Evolutionary conservation across 164 flowering plant species (phyloP).

Genomic region (Dillenia suffruticosa): DNA sequence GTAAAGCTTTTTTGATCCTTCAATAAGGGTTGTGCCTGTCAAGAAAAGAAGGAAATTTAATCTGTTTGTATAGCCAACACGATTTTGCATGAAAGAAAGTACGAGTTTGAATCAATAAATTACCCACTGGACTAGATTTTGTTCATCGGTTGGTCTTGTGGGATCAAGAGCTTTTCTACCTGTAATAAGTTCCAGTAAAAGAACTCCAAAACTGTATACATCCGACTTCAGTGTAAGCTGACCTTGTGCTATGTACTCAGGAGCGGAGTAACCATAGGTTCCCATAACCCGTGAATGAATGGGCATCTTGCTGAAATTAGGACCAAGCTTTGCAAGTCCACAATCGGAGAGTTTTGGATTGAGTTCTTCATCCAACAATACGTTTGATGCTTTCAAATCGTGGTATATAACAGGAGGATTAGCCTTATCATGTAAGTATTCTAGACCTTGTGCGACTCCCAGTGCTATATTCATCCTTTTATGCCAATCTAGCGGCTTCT

Average conservation of each 20-base stretch:
- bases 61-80: no score
- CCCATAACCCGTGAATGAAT: conserved; percentile 59
- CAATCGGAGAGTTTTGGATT: conserved; percentile 61
- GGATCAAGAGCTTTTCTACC: conserved; percentile 68
- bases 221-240: conserved; percentile 57
- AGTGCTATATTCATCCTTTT: conserved; percentile 56
- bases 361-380: conserved; percentile 44
- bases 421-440: conserved; percentile 58
- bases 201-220: conserved; percentile 70
- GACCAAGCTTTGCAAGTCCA: conserved; percentile 59
- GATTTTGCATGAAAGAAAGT: no score
- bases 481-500: conserved; percentile 41
- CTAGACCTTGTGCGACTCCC: conserved; percentile 62
- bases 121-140: conserved; percentile 75
- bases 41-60: neutral
- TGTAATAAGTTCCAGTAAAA: conserved; percentile 59
- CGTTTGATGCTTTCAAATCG: conserved; percentile 58
- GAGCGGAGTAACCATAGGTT: conserved; percentile 68
- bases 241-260: conserved; percentile 54
- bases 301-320: conserved; percentile 34
- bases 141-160: conserved; percentile 46
- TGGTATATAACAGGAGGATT: conserved; percentile 64
- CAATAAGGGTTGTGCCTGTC: conserved; percentile 61
- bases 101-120: neutral
- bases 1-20: conserved; percentile 44